phyloP scores from a whole-genome alignment of 768 basidiomycete species.

The Termitomyces eurrhizus region DNA sequence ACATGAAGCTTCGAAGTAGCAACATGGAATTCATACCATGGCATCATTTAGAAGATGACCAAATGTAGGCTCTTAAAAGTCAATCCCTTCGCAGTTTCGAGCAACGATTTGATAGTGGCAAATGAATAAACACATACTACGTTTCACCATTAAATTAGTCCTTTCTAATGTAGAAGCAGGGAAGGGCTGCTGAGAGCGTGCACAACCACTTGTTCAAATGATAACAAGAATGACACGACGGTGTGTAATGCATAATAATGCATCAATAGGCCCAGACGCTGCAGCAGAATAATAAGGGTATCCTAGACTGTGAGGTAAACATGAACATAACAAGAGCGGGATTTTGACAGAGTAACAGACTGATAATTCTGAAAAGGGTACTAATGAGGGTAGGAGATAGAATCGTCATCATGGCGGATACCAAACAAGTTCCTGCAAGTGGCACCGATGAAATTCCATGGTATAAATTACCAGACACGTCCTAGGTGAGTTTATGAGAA shows the following conservation, averaged over 20 bases:
- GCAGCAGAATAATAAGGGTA: slow-evolving; percentile 16
- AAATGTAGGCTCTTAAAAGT: not conserved
- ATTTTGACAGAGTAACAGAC: slow-evolving; percentile 20
- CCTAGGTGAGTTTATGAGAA: slow-evolving; percentile 27
- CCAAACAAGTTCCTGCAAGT: slow-evolving; percentile 9
- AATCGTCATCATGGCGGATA: slow-evolving; percentile 11
- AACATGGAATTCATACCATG: too few species aligned
- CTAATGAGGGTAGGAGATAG: slow-evolving; percentile 8
- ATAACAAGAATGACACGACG: slow-evolving; percentile 4
- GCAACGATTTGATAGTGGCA: too few species aligned
- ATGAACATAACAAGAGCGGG: slow-evolving; percentile 27
- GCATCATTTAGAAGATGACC: too few species aligned
- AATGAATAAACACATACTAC: not conserved
- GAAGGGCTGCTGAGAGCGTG: not conserved
- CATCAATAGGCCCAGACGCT: slow-evolving; percentile 13
- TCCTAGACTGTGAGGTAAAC: slow-evolving; percentile 18
- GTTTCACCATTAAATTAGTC: not conserved
- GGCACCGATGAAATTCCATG: slow-evolving; percentile 12
- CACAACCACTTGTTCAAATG: not conserved
- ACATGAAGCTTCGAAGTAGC: too few species aligned
- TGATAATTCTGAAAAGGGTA: slow-evolving; percentile 13
- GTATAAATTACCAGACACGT: slow-evolving; percentile 8
- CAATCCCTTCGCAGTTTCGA: not conserved
- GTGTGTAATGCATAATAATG: slow-evolving; percentile 11
- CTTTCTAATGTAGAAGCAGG: not conserved